Evolutionary conservation across 148 eudicot genomes (phyloP).

Genomic region (Vaccinium corymbosum): DNA sequence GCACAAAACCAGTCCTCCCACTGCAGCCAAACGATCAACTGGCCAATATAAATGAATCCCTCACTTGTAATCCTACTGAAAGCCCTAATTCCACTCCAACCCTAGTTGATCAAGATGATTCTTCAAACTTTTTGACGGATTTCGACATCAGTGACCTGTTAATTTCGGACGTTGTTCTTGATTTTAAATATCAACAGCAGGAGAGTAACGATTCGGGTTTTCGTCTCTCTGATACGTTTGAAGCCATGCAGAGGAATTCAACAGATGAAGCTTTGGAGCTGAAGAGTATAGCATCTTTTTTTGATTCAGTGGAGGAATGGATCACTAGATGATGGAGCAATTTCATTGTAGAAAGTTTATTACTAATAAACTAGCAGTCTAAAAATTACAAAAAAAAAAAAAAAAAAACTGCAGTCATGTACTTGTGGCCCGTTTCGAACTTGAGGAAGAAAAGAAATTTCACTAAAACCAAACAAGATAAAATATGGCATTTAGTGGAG

Average conservation of each 20-base stretch:
- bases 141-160: not conserved
- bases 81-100: not conserved
- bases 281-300: not conserved
- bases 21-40: not conserved
- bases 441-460: too few species aligned
- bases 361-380: not conserved
- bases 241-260: not conserved
- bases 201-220: not conserved
- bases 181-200: not conserved
- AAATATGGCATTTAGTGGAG: too few species aligned
- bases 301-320: not conserved
- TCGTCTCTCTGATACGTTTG: not conserved
- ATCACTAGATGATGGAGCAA: not conserved
- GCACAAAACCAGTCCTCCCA: slow-evolving; percentile 8
- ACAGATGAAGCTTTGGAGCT: not conserved
- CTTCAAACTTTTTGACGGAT: not conserved
- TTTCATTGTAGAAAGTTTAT: not conserved
- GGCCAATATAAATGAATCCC: not conserved
- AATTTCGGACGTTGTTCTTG: not conserved
- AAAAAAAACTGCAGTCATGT: too few species aligned
- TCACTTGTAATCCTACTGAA: not conserved
- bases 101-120: not conserved
- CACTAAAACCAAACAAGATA: too few species aligned
- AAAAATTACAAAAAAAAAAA: not conserved
- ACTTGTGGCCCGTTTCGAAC: too few species aligned